These are phyloP conservation scores for Clitopilus passeckerianus DNA, from an alignment of 768 basidiomycete genomes.

Conservation along the genomic window DNA sequence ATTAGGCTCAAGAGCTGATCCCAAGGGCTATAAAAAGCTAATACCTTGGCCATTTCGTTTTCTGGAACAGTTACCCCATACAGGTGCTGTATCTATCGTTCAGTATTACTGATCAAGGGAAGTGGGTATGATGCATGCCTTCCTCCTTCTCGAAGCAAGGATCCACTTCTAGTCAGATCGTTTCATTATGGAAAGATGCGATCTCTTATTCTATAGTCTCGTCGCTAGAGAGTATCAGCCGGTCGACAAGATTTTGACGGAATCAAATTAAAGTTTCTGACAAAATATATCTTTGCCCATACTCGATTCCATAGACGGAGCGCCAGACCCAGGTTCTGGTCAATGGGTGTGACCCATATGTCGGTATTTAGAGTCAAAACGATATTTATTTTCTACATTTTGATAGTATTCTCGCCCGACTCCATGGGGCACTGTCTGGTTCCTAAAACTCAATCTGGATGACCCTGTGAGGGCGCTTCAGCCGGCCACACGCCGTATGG, in stretches of 20 bases:
- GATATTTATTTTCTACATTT: background rate
- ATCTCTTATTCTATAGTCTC: background rate
- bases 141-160: background rate
- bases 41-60: background rate
- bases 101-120: background rate
- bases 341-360: background rate
- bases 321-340: background rate
- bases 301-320: background rate
- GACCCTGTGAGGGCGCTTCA: constrained; percentile 4
- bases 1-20: background rate
- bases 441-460: constrained; percentile 20
- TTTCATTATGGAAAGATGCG: background rate
- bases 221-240: background rate
- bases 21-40: background rate
- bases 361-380: background rate
- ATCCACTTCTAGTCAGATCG: background rate
- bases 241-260: background rate
- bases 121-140: background rate
- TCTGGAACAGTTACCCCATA: background rate
- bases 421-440: constrained; percentile 9
- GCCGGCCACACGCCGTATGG: constrained; percentile 9
- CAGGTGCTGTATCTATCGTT: background rate
- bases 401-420: constrained; percentile 1
- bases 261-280: background rate
- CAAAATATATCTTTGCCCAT: background rate